Percentiles rank a stretch among this genome's conserved stretches.
phyloP scores from a whole-genome alignment of 2,329 filamentous ascomycete genomes.

The Ceratocystis harringtonii region DNA sequence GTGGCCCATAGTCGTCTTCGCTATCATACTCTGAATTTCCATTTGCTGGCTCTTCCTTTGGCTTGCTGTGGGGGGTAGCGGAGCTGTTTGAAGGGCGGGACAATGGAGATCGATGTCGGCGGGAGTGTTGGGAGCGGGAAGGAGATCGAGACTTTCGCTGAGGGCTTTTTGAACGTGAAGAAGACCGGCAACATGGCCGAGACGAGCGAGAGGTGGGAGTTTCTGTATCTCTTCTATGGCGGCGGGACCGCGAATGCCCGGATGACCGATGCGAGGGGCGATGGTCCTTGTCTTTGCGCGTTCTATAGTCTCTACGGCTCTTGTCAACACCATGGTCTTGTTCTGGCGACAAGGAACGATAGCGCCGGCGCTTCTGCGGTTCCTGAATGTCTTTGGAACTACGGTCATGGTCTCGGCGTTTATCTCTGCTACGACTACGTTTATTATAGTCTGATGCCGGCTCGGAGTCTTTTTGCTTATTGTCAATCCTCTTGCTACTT shows the following conservation, averaged over 20 bases:
- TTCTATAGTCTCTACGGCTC: neutral
- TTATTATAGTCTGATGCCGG: neutral
- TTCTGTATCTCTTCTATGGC: neutral
- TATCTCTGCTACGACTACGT: neutral
- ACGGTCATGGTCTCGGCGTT: neutral
- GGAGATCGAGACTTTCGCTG: neutral
- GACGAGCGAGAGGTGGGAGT: neutral
- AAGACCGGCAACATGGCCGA: constrained; percentile 1
- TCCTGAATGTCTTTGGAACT: neutral
- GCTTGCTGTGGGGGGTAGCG: neutral
- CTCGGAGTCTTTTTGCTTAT: constrained; percentile 14
- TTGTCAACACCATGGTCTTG: neutral
- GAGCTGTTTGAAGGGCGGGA: neutral
- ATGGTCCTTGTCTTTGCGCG: neutral
- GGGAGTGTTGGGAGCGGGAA: neutral
- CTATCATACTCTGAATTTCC: neutral
- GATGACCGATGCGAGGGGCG: neutral
- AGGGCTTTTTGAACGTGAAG: neutral
- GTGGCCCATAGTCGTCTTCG: constrained; percentile 12
- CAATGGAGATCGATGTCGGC: neutral
- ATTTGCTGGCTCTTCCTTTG: neutral
- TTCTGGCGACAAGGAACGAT: neutral
- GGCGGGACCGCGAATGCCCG: neutral
- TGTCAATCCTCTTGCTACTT: constrained; percentile 15
- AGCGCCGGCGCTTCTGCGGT: neutral